phyloP scores from a whole-genome alignment of 495 filamentous ascomycete genomes.

The Talaromyces trachyspermus region DNA sequence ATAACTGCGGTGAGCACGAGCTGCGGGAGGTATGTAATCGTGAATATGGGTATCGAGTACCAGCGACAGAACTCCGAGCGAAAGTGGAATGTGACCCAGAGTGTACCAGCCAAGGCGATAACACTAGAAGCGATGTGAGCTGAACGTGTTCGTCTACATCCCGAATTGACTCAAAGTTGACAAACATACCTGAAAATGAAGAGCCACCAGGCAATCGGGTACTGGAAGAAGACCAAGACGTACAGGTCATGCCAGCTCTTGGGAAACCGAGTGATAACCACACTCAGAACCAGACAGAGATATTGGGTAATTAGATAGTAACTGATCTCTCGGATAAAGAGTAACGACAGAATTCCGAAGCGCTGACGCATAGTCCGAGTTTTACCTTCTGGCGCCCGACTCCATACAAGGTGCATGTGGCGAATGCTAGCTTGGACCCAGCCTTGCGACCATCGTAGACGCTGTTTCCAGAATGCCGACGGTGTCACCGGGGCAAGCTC shows the following conservation, averaged over 20 bases:
- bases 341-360: slow-evolving; percentile 23
- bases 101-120: slow-evolving; percentile 20
- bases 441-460: slow-evolving; percentile 29
- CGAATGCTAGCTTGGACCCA: slow-evolving; percentile 26
- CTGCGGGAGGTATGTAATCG: slow-evolving; percentile 21
- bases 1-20: slow-evolving; percentile 23
- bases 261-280: slow-evolving; percentile 24
- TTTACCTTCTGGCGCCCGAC: slow-evolving; percentile 12
- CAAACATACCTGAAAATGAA: slow-evolving; percentile 26
- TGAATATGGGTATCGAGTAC: slow-evolving; percentile 20
- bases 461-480: slow-evolving; percentile 30
- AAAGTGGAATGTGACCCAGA: slow-evolving; percentile 23
- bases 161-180: too few species aligned
- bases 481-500: slow-evolving; percentile 25
- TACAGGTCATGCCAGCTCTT: slow-evolving; percentile 13
- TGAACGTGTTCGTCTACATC: too few species aligned
- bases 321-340: slow-evolving; percentile 24
- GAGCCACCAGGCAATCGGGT: slow-evolving; percentile 29
- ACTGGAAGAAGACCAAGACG: slow-evolving; percentile 25
- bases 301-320: slow-evolving; percentile 30
- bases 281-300: slow-evolving; percentile 20
- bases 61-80: slow-evolving; percentile 21
- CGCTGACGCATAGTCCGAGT: slow-evolving; percentile 16
- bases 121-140: slow-evolving; percentile 8
- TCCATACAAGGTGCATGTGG: slow-evolving; percentile 21